Evolutionary conservation across 345 rosid species (phyloP), one percentile per base, ranked within the genome.

Genomic region (Hibiscus mutabilis): DNA sequence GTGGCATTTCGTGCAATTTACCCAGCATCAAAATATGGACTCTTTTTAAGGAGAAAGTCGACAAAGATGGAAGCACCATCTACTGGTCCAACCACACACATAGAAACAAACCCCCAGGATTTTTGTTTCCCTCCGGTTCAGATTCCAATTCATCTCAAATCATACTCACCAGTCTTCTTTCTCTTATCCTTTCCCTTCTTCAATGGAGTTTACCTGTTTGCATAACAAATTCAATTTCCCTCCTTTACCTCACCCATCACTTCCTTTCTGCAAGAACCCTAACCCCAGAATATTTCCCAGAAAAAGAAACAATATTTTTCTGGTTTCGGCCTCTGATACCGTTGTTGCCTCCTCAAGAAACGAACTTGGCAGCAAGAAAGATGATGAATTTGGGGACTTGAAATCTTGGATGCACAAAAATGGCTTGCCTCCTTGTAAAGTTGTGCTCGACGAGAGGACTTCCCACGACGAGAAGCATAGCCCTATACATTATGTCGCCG

Each of bases 341-440:
- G 64, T 88, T 49, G 57, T 91, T n/a, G 84, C 91, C 2, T 86
- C 84, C 57, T 82, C 92, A 22, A 62, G 75, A 21, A 83, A 83
- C 59, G 86, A 83, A 49, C 78, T 77, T 71, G 81, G 76, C 62
- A 83, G 83, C 82, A 85, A 63, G 74, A 87, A 80, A 79, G 89
- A 79, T 4, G 86, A 79, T 71, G 89, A 80, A 10, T 55, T 69
- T 2, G 84, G 60, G 16, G 97, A 91, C 82, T 86, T 94, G 83
- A 94, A 91, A 84, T 69, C 81, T 5, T 94, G 98, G 97, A 90
- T 94, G 98, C 96, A 90, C 71, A 81, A 81, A 76, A 91, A 88
- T 4, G 98, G 98, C 13, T 76, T 91, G 61, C 97, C 97, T 73
- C 93, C 91, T 74, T 91, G 97, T 73, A 91, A 90, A 74, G 91